Conservation (phyloP, 495 filamentous ascomycete genomes). For the Cryomyces minteri region DNA sequence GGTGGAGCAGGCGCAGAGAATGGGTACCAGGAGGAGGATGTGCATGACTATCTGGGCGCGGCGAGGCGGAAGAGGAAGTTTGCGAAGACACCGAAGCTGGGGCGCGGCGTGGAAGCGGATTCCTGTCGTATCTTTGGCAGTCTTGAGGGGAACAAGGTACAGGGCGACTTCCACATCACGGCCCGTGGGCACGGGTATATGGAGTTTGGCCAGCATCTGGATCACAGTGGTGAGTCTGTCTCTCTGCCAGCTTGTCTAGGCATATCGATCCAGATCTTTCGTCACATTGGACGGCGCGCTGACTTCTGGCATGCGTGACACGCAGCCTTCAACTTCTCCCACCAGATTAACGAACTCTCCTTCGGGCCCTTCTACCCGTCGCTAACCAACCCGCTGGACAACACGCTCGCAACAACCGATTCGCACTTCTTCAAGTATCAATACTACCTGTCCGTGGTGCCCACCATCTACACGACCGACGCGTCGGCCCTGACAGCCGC, state of each 20-base stretch:
- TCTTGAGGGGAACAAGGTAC: constrained; percentile 84
- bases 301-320: neutral
- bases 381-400: constrained; percentile 85
- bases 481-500: constrained; percentile 21
- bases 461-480: constrained; percentile 72
- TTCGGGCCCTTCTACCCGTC: constrained; percentile 92
- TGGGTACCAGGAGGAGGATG: constrained; percentile 43
- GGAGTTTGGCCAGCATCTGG: constrained; percentile 62
- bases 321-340: constrained; percentile 90
- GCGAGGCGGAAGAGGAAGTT: constrained; percentile 46
- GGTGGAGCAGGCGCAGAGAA: neutral
- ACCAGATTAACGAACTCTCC: constrained; percentile 90
- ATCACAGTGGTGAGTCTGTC: constrained; percentile 48
- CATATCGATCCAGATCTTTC: neutral
- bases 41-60: constrained; percentile 54
- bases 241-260: neutral
- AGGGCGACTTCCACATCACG: constrained; percentile 97
- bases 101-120: constrained; percentile 31
- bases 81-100: constrained; percentile 45
- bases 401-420: constrained; percentile 58
- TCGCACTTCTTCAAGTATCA: constrained; percentile 87
- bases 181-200: constrained; percentile 86
- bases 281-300: neutral
- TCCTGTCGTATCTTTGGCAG: constrained; percentile 78
- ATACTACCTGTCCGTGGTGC: constrained; percentile 94